These are phyloP conservation scores for Paecilomyces niveus DNA, from an alignment of 2,329 filamentous ascomycete genomes.

Conservation along the genomic window DNA sequence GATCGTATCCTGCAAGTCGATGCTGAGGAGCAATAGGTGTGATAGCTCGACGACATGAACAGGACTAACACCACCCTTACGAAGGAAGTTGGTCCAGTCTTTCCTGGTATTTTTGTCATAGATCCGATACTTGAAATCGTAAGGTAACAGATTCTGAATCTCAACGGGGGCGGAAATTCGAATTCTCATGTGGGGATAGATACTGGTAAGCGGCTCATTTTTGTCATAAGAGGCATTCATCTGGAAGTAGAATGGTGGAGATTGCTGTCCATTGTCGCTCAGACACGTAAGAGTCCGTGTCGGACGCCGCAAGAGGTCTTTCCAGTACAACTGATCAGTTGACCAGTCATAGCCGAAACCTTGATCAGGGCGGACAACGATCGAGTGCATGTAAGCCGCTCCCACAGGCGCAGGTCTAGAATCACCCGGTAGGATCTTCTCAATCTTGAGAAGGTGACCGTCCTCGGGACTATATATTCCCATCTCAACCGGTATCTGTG, in stretches of 20 bases:
- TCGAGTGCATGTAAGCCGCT: slow-evolving; percentile 79
- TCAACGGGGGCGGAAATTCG: slow-evolving; percentile 88
- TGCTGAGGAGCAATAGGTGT: slow-evolving; percentile 81
- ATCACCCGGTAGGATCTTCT: slow-evolving; percentile 92
- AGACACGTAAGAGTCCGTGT: slow-evolving; percentile 84
- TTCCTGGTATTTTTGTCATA: slow-evolving; percentile 98
- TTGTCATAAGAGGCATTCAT: slow-evolving; percentile 80
- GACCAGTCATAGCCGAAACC: slow-evolving; percentile 98
- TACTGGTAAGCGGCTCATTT: slow-evolving; percentile 71
- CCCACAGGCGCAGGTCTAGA: slow-evolving; percentile 85
- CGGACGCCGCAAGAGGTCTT: slow-evolving; percentile 74
- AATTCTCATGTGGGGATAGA: slow-evolving; percentile 91
- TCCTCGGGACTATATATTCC: slow-evolving; percentile 84
- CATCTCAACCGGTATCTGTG: slow-evolving; percentile 89
- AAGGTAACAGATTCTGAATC: slow-evolving; percentile 87
- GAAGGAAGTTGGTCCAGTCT: slow-evolving; percentile 96
- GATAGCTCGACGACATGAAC: slow-evolving; percentile 96
- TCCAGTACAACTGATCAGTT: slow-evolving; percentile 84
- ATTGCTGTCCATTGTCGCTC: slow-evolving; percentile 70
- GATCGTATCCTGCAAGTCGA: slow-evolving; percentile 93
- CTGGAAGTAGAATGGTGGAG: slow-evolving; percentile 90
- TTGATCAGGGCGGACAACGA: slow-evolving; percentile 84
- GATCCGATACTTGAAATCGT: slow-evolving; percentile 98
- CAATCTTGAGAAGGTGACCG: slow-evolving; percentile 89
- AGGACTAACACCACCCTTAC: slow-evolving; percentile 93